Evolutionary conservation across 2,329 filamentous ascomycete genomes (phyloP).

Genomic region (Colletotrichum orbiculare): DNA sequence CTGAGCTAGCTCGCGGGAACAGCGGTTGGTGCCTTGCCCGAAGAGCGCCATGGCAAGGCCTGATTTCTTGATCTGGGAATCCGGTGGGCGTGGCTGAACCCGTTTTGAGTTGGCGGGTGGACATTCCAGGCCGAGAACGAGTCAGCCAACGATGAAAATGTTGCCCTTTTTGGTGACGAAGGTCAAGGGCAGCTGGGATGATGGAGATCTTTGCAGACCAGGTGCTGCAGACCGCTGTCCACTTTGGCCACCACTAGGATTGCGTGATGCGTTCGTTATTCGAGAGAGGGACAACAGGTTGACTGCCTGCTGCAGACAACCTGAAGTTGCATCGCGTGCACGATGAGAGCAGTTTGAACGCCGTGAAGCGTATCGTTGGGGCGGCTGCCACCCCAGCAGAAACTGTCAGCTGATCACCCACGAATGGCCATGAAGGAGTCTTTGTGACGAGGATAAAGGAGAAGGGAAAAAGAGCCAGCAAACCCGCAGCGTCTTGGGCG

Average conservation of each 20-base stretch:
- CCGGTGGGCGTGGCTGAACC: conserved; percentile 1
- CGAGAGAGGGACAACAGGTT: background rate
- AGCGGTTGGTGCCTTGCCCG: conserved; percentile 30
- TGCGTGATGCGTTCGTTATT: conserved; percentile 3
- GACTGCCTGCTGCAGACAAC: too few species aligned
- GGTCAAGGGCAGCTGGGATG: conserved; percentile 1
- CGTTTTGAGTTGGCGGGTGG: background rate
- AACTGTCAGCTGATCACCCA: conserved; percentile 25
- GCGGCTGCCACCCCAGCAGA: conserved; percentile 9
- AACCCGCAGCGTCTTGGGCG: conserved; percentile 10
- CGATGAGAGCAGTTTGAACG: too few species aligned
- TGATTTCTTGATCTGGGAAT: conserved; percentile 18
- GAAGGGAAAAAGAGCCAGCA: background rate
- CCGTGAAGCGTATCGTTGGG: too few species aligned
- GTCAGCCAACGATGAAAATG: conserved; percentile 18
- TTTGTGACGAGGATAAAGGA: conserved; percentile 8
- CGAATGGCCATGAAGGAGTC: conserved; percentile 2
- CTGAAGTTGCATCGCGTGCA: too few species aligned
- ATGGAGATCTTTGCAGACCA: conserved; percentile 11
- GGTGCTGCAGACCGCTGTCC: background rate
- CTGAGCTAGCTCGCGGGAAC: conserved; percentile 27
- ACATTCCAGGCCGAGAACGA: conserved; percentile 5
- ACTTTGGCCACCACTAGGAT: background rate
- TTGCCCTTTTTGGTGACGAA: conserved; percentile 13
- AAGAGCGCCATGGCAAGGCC: conserved; percentile 4